Conservation (phyloP, 2,329 filamentous ascomycete genomes). For the Aureobasidium sp. region DNA sequence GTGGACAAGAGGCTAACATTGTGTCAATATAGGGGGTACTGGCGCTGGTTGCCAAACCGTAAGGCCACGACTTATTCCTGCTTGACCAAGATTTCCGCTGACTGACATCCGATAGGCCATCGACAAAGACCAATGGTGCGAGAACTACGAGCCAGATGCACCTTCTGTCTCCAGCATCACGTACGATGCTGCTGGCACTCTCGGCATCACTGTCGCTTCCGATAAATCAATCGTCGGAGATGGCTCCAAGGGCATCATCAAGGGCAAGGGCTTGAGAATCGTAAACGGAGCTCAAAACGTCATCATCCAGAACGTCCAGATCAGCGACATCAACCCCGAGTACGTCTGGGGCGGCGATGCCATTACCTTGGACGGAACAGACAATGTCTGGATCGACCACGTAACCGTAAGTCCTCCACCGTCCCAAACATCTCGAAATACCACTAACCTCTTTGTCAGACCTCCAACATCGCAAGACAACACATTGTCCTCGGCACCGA, state of each 20-base stretch:
- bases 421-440: not conserved
- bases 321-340: constrained; percentile 31
- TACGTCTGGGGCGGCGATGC: constrained; percentile 34
- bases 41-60: constrained; percentile 49
- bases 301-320: constrained; percentile 41
- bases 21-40: constrained; percentile 29
- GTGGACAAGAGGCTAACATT: not conserved
- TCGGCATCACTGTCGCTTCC: constrained; percentile 28
- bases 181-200: constrained; percentile 28
- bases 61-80: not conserved
- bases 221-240: constrained; percentile 37
- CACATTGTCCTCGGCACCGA: constrained; percentile 50
- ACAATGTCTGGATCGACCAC: constrained; percentile 32
- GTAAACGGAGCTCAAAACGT: constrained; percentile 41
- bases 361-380: constrained; percentile 28
- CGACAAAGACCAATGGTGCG: constrained; percentile 50
- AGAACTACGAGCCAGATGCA: constrained; percentile 42
- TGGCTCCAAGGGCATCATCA: constrained; percentile 32
- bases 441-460: constrained; percentile 26
- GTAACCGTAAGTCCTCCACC: constrained; percentile 19
- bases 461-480: constrained; percentile 50
- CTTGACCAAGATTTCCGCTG: not conserved
- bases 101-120: constrained; percentile 31
- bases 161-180: constrained; percentile 26
- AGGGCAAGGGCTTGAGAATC: constrained; percentile 35